Evolutionary conservation across 2,329 filamentous ascomycete genomes (phyloP), one percentile per base, ranked within the genome.

Genomic region (Cordyceps farinosa): DNA sequence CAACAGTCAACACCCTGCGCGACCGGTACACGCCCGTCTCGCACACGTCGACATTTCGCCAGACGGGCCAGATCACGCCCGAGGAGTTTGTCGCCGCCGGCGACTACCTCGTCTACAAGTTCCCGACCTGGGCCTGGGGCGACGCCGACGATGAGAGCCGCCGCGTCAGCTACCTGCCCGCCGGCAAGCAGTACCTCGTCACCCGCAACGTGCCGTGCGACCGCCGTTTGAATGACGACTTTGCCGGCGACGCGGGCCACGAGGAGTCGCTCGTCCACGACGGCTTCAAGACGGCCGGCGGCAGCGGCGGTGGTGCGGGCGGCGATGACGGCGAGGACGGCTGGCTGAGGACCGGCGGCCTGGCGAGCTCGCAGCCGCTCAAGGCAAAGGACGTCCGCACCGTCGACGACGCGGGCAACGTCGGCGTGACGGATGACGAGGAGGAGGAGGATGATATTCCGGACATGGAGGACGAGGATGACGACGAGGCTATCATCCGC

Each of bases 31-130:
- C 94, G 13, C 93, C 93, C 47, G 89, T 97, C 71, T 88, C 87
- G 65, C 89, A 96, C 76, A 96, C 87, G 59, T 98, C 94, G 3
- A 98, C 91, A 67, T 99, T 99, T 79, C 91, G 94, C 70, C 85
- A 87, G 71, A 97, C 93, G 5, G 95, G 95, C 68, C 91, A 98
- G 80, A 95, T 99, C 78, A 98, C 94, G 0, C 94, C 94, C 22
- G 94, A 97, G 73, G 95, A 99, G 82, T 99, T 99, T 77, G 84
- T 97, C 57, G 89, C 90, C 4, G 95, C 95, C 3, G 95, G 95
- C 70, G 95, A 99, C 80, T 99, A 98, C 76, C 87, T 99, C 44
- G 93, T 97, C 72, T 97, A 96, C 87, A 98, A 97, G 81, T 99
- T 99, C 79, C 95, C 94, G 9, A 96, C 94, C 64, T 99, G 95